Conservation (phyloP, 768 basidiomycete species). For the Lactifluus hygrophoroides region DNA sequence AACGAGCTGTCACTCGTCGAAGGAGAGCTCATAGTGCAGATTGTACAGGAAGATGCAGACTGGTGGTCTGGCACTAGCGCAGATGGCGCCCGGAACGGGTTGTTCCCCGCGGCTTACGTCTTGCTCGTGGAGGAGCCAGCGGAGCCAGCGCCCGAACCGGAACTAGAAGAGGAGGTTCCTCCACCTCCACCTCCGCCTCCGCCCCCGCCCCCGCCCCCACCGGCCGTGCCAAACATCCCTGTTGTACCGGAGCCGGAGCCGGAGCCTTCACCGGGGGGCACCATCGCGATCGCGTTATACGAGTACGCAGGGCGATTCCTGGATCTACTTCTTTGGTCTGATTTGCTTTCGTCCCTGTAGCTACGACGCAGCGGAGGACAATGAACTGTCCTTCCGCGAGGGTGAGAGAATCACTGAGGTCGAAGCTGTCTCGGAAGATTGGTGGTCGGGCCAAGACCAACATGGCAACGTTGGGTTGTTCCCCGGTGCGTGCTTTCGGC, state of each 20-base stretch:
- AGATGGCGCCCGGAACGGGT: constrained; percentile 57
- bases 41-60: constrained; percentile 79
- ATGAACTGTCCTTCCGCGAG: constrained; percentile 80
- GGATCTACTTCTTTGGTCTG: background rate
- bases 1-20: constrained; percentile 78
- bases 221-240: constrained; percentile 37
- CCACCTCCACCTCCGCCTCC: constrained; percentile 52
- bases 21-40: constrained; percentile 72
- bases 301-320: constrained; percentile 40
- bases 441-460: constrained; percentile 69
- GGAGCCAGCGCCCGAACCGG: constrained; percentile 34
- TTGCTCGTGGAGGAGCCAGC: constrained; percentile 51
- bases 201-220: constrained; percentile 28
- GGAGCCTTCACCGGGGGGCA: constrained; percentile 42
- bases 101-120: constrained; percentile 92
- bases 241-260: constrained; percentile 40
- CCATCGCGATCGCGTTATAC: constrained; percentile 57
- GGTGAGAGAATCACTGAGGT: constrained; percentile 74
- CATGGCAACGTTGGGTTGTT: constrained; percentile 59
- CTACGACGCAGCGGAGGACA: constrained; percentile 87
- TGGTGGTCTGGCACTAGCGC: constrained; percentile 85
- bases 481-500: constrained; percentile 45
- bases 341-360: constrained; percentile 31
- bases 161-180: constrained; percentile 41
- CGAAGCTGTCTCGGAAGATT: constrained; percentile 77